Evolutionary conservation across 2,329 filamentous ascomycete genomes (phyloP).

Genomic region (Apiospora malaysiana): DNA sequence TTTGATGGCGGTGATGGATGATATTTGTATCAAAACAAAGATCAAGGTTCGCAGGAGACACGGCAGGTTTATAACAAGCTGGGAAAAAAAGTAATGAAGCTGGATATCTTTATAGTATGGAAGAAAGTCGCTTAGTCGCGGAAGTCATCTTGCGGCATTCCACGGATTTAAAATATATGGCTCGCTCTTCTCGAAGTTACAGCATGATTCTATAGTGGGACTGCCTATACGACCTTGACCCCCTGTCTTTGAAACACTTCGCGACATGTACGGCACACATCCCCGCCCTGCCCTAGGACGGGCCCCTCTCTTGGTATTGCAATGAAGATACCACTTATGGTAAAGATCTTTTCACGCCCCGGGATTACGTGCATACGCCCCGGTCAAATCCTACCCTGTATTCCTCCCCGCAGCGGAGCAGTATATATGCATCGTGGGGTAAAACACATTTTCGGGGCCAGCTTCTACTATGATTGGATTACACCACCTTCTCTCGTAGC

Average conservation of each 20-base stretch:
- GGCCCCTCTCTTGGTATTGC: neutral
- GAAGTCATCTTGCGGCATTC: neutral
- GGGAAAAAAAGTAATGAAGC: neutral
- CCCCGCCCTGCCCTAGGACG: neutral
- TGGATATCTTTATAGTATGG: neutral
- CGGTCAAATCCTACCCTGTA: neutral
- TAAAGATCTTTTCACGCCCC: neutral
- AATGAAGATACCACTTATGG: neutral
- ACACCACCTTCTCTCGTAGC: neutral
- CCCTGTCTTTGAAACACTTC: neutral
- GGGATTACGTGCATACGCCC: neutral
- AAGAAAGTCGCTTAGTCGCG: neutral
- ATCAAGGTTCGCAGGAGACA: too few species aligned
- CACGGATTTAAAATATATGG: neutral
- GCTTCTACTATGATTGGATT: neutral
- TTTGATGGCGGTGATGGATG: neutral
- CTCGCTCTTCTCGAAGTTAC: neutral
- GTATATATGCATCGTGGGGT: neutral
- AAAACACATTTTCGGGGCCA: neutral
- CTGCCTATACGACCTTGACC: neutral
- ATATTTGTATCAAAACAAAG: neutral
- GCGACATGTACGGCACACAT: neutral
- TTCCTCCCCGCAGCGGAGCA: neutral
- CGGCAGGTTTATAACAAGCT: slow-evolving; percentile 8
- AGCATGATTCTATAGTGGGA: neutral